phyloP scores from a whole-genome alignment of 2,329 filamentous ascomycete genomes.

The Exophiala aquamarina region DNA sequence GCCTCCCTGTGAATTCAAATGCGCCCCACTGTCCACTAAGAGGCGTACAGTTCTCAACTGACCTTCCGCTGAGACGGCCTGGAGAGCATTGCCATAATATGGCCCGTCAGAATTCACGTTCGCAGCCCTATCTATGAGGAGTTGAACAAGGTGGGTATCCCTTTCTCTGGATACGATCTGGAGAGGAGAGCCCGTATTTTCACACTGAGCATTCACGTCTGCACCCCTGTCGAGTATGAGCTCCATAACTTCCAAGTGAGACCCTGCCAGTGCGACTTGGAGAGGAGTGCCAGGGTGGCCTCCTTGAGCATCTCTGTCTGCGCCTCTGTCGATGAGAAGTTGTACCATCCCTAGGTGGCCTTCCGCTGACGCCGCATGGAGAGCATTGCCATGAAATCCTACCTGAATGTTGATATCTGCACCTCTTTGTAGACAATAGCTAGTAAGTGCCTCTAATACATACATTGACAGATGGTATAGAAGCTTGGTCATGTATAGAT shows the following conservation, averaged over 20 bases:
- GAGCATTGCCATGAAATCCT: conserved; percentile 22
- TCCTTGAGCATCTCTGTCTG: no score
- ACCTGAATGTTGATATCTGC: background rate
- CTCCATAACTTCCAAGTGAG: background rate
- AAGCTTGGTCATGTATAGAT: no score
- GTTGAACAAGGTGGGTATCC: conserved; percentile 9
- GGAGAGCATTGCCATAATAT: conserved; percentile 15
- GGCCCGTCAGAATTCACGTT: conserved; percentile 9
- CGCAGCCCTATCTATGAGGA: conserved; percentile 10
- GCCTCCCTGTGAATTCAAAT: conserved; percentile 19
- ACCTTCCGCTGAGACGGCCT: conserved; percentile 14
- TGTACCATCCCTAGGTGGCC: conserved; percentile 23
- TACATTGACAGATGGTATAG: background rate
- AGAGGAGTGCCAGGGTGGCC: background rate
- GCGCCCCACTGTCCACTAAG: conserved; percentile 18
- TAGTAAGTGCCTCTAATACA: background rate
- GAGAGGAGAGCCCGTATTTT: conserved; percentile 13
- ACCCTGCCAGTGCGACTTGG: background rate
- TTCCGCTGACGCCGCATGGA: conserved; percentile 12
- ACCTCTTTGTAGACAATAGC: background rate
- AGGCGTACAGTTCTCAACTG: conserved; percentile 7
- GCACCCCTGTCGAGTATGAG: conserved; percentile 15
- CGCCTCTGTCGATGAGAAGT: conserved; percentile 15
- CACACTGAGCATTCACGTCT: conserved; percentile 18
- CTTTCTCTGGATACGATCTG: conserved; percentile 7